Conservation (phyloP, 2,329 filamentous ascomycete species). For the Triangularia setosa region DNA sequence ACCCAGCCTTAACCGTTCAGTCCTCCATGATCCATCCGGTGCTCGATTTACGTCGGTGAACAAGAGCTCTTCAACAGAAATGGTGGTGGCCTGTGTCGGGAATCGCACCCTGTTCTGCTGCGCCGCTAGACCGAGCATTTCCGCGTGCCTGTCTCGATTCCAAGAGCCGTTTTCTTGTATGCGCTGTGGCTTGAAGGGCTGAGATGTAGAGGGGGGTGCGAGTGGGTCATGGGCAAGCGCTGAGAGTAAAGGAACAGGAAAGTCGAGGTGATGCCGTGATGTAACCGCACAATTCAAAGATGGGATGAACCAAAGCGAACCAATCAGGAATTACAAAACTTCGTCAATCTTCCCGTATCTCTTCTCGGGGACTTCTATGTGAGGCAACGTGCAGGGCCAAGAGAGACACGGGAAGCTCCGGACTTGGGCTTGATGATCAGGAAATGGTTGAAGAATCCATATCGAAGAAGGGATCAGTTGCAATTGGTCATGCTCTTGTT, state of each 20-base stretch:
- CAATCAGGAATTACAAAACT: background rate
- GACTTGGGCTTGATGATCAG: background rate
- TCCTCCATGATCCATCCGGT: background rate
- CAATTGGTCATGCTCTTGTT: background rate
- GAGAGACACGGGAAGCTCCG: background rate
- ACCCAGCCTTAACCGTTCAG: background rate
- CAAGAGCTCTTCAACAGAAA: no score
- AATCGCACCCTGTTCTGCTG: background rate
- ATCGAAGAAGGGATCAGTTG: no score
- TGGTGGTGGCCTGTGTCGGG: background rate
- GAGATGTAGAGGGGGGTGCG: background rate
- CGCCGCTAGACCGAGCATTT: no score
- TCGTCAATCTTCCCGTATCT: background rate
- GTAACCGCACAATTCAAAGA: background rate
- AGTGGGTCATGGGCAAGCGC: background rate
- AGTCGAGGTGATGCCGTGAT: background rate
- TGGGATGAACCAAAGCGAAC: background rate
- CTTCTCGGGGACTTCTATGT: background rate
- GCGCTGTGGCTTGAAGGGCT: conserved; percentile 1
- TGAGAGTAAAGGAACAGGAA: background rate
- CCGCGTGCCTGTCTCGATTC: background rate
- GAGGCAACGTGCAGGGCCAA: background rate
- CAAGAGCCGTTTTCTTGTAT: background rate
- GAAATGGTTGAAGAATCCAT: background rate
- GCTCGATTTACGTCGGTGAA: background rate